Evolutionary conservation across 805 yeast species (phyloP).

Genomic region (Ogataea methanolica): DNA sequence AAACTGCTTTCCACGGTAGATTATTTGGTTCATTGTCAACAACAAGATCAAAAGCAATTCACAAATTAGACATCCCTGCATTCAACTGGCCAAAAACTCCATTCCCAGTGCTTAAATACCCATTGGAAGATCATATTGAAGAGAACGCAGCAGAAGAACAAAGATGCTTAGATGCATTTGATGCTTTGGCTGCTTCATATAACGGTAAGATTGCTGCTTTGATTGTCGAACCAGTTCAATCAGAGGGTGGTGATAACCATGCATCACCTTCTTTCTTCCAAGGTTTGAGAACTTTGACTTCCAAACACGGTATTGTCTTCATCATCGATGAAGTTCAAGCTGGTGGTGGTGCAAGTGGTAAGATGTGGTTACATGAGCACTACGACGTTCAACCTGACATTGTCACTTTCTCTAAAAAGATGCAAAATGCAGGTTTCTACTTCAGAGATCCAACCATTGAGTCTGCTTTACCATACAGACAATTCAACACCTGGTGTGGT

Average conservation of each 20-base stretch:
- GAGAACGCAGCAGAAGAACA: constrained; percentile 47
- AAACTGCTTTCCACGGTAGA: constrained; percentile 54
- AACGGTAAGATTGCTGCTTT: constrained; percentile 47
- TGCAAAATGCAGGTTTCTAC: constrained; percentile 71
- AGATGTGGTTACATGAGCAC: constrained; percentile 71
- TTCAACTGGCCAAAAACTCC: constrained; percentile 55
- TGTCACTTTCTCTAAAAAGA: constrained; percentile 68
- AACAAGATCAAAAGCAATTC: constrained; percentile 53
- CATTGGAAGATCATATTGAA: constrained; percentile 61
- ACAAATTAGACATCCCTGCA: constrained; percentile 56
- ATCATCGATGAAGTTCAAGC: constrained; percentile 74
- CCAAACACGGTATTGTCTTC: constrained; percentile 52
- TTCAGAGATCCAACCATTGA: constrained; percentile 55
- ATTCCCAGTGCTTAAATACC: constrained; percentile 81
- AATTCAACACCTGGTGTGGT: constrained; percentile 78
- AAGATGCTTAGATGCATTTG: constrained; percentile 42
- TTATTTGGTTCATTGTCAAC: constrained; percentile 52
- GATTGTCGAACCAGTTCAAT: constrained; percentile 59
- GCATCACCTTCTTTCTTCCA: constrained; percentile 60
- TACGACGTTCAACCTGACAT: constrained; percentile 61
- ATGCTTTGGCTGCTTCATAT: constrained; percentile 33
- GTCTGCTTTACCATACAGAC: constrained; percentile 61
- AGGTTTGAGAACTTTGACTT: constrained; percentile 54
- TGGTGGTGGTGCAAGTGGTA: constrained; percentile 71
- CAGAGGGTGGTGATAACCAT: constrained; percentile 77